Evolutionary conservation across 805 yeast species (phyloP), one percentile per base, ranked within the genome.

Genomic region (Peterozyma xylosa): DNA sequence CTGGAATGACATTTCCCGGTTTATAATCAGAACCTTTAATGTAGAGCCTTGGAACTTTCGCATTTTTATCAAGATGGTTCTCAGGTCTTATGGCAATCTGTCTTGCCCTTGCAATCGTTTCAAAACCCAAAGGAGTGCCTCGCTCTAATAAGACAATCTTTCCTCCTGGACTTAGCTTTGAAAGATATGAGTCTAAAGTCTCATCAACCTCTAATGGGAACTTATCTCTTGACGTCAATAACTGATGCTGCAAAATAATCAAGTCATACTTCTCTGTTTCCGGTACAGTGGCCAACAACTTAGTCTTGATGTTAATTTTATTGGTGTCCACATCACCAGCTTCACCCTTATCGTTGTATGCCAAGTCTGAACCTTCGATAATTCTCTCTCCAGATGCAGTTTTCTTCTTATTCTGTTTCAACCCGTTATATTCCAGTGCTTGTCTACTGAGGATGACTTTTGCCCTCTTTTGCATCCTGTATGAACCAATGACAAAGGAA

Each of bases 11-110:
- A 35, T 60, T 64, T 48, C 38, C 71, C 1, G 73, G 73, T 49
- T 70, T 70, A 17, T 57, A 49, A 1, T 65, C 50, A 0, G 78
- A 69, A 1, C 81, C 80, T 33, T 73, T 68, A 35, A 73, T 67
- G 62, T 80, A 85, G 1, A 86, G 84, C 52, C 89, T 68, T 30
- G 93, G 89, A 30, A 80, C 71, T 54, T 82, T 82, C 0, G 82
- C 82, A 35, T 63, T 57, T 50, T 79, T 84, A 11, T 63, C 61
- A 6, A 62, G 68, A 51, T 69, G 70, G 5, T 76, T 73, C 52
- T 84, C 95, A 0, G 97, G 96, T 52, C 98, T 77, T n/a, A 91
- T 66, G 75, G 88, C 78, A 3, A 87, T 64, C 59, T 91, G 96
- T 55, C 99, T 72, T 4, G 97, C 96, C 43, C 96, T 70, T 0